A percentile compares a stretch with the other conserved stretches of the same genome.
phyloP scores from a whole-genome alignment of 768 basidiomycete genomes.

The Mycena vitilis region DNA sequence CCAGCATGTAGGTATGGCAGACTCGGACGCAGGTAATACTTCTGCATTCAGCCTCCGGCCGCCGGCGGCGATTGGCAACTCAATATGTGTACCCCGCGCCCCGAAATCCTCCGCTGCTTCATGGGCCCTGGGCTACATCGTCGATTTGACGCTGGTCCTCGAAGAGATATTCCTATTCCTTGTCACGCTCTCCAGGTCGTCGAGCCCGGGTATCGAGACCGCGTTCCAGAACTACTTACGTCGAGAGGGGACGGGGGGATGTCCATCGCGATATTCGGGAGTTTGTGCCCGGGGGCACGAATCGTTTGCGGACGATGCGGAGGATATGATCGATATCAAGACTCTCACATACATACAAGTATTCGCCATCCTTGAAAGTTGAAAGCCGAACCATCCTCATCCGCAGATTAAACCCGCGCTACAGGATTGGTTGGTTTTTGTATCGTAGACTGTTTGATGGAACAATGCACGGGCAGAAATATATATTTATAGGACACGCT shows the following conservation, averaged over 20 bases:
- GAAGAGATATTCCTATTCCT: conserved; percentile 17
- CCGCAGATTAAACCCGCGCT: too few species aligned
- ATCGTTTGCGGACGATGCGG: not conserved
- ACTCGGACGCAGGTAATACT: not conserved
- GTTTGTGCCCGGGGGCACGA: conserved; percentile 3
- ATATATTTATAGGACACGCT: too few species aligned
- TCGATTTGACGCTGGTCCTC: conserved; percentile 11
- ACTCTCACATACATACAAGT: conserved; percentile 9
- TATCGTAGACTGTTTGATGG: too few species aligned
- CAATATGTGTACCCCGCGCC: not conserved
- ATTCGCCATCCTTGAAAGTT: conserved; percentile 5
- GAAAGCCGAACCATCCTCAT: too few species aligned
- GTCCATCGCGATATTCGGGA: conserved; percentile 15
- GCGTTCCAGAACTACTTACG: conserved; percentile 10
- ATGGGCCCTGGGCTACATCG: conserved; percentile 16
- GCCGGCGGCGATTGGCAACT: not conserved
- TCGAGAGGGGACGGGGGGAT: not conserved
- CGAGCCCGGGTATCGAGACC: conserved; percentile 7
- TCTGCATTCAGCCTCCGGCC: not conserved
- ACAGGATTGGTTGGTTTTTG: too few species aligned
- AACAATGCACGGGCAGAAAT: too few species aligned
- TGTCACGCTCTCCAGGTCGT: conserved; percentile 8
- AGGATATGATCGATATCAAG: conserved; percentile 11
- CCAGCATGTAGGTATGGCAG: not conserved
- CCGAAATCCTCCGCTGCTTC: conserved; percentile 16